Conservation (phyloP, 176 grass and related monocot genomes). For the Avena insularis region DNA sequence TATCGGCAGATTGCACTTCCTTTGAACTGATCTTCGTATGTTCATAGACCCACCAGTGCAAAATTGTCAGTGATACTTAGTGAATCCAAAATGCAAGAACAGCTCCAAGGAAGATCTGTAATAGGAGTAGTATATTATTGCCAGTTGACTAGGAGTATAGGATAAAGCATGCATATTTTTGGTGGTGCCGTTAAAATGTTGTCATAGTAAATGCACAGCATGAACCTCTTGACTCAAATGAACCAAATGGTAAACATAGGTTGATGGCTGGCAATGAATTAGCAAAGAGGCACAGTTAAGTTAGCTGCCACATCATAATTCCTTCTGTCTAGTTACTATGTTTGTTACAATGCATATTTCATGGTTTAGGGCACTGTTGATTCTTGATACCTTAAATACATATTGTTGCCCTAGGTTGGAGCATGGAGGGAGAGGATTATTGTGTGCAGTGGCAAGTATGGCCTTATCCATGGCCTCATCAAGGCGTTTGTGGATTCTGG, state of each 20-base stretch:
- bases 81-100: conserved; percentile 11
- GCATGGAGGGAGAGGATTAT: conserved; percentile 96
- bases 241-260: conserved; percentile 4
- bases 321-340: background rate
- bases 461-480: conserved; percentile 61
- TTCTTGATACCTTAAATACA: conserved; percentile 16
- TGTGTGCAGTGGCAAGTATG: conserved; percentile 78
- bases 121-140: background rate
- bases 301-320: background rate
- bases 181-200: background rate
- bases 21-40: conserved; percentile 38
- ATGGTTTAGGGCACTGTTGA: conserved; percentile 18
- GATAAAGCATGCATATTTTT: conserved; percentile 18
- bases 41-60: background rate
- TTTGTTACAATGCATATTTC: conserved; percentile 21
- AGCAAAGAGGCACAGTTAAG: background rate
- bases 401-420: conserved; percentile 68
- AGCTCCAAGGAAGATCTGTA: conserved; percentile 8
- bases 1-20: conserved; percentile 18
- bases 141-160: conserved; percentile 22
- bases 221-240: background rate
- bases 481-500: conserved; percentile 92
- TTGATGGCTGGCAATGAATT: background rate
- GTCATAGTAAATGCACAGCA: background rate
- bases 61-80: conserved; percentile 15